A percentile compares a stretch with the other conserved stretches of the same genome.
These are phyloP conservation scores for Alternaria sp. DNA, from an alignment of 2,329 filamentous ascomycete species.

Conservation along the genomic window DNA sequence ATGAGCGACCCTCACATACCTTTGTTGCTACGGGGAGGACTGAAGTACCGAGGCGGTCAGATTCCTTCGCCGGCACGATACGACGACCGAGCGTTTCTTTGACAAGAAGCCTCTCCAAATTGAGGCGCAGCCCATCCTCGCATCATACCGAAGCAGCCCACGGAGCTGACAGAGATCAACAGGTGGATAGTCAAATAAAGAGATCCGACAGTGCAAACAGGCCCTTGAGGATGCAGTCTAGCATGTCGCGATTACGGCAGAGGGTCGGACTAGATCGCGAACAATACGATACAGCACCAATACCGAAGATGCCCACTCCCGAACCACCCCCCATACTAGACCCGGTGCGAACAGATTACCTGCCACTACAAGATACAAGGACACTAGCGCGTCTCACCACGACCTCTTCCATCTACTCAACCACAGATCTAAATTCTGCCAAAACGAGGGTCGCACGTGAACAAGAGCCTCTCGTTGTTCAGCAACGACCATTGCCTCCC, in stretches of 20 bases:
- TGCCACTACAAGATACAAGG: conserved; percentile 2
- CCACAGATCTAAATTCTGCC: background rate
- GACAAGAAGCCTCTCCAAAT: conserved; percentile 37
- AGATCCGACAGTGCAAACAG: conserved; percentile 14
- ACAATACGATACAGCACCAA: conserved; percentile 1
- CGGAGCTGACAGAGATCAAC: conserved; percentile 11
- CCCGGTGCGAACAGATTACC: conserved; percentile 8
- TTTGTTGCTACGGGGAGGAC: conserved; percentile 35
- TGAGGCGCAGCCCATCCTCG: conserved; percentile 32
- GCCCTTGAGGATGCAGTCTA: conserved; percentile 29
- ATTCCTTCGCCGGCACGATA: conserved; percentile 36
- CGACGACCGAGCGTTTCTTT: conserved; percentile 40
- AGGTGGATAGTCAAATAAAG: conserved; percentile 2
- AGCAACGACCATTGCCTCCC: background rate
- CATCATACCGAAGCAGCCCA: conserved; percentile 25
- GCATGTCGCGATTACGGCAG: conserved; percentile 31
- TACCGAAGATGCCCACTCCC: conserved; percentile 3
- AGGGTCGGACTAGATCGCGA: conserved; percentile 26
- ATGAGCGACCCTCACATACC: conserved; percentile 40
- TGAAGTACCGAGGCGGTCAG: conserved; percentile 40
- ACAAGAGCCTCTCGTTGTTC: background rate
- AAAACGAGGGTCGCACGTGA: conserved; percentile 1
- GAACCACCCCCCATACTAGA: conserved; percentile 6
- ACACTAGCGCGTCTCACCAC: conserved; percentile 13
- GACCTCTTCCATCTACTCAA: conserved; percentile 19